Base-by-base conservation (phyloP, 2,329 filamentous ascomycete species). In the Colletotrichum godetiae region DNA sequence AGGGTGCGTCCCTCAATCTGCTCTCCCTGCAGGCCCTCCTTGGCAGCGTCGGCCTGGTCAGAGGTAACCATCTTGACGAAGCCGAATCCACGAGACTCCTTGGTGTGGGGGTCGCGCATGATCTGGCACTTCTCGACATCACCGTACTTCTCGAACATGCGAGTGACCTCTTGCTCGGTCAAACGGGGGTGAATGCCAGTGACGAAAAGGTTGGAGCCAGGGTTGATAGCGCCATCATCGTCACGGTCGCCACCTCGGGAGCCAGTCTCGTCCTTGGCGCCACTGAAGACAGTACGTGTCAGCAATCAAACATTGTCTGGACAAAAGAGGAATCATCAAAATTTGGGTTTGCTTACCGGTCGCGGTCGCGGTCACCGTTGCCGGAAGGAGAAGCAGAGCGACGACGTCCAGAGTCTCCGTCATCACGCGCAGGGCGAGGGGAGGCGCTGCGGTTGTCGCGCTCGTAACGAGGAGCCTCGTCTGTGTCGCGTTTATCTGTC, bases 121-220 rank as follows among this genome's bases (percentile, higher is more conserved):
- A 99, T 99, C 84, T 98, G 97, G 88, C 96, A 98, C 86, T 97
- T 98, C 87, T 98, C 96, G 65, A 99, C 97, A 82, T 98, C 95
- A 78, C 97, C 97, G 80, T 98, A 98, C 86, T 98, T 99, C 86
- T 98, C 95, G 81, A 99, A 99, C 77, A 99, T 92, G 83, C 95
- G 95, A 67, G 94, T 93, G 75, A 99, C 94, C 82, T 98, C 97
- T 19, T 92, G 90, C 84, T 99, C 97, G 60, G 90, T 92, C 77
- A 99, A 90, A 79, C 94, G 94, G 71, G 97, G 97, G 83, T 98
- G 95, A 77, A 99, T 99, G 78, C 97, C 97, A 76, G 97, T 99
- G 77, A 99, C 97, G 84, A 99, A 99, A 73, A 99, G 93, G 87
- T 99, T 99, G 77, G 97, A 98, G 78, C 97, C 97, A 75, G 95